Evolutionary conservation across 2,329 filamentous ascomycete genomes (phyloP).

Genomic region (Bipolaris zeicola): DNA sequence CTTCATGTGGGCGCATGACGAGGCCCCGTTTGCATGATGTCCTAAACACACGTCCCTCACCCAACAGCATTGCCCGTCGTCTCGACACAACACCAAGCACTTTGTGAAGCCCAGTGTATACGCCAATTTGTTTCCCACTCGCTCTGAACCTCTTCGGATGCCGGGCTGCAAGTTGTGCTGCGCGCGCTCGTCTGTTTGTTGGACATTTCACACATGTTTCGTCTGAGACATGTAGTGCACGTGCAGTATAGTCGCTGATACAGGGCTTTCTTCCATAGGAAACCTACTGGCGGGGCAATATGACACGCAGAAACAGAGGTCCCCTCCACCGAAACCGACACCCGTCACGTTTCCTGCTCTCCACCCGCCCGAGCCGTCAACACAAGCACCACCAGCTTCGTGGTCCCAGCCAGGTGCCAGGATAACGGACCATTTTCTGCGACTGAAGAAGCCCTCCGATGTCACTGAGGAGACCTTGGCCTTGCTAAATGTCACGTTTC

Average conservation of each 20-base stretch:
- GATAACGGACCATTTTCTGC: constrained; percentile 52
- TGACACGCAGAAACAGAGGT: constrained; percentile 49
- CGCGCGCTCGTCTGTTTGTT: constrained; percentile 19
- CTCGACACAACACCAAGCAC: not conserved
- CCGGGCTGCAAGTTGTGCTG: not conserved
- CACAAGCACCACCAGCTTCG: constrained; percentile 29
- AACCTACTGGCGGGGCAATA: constrained; percentile 48
- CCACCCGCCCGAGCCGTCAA: constrained; percentile 43
- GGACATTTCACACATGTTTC: constrained; percentile 37
- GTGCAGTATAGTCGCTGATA: constrained; percentile 38
- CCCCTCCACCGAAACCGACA: constrained; percentile 56
- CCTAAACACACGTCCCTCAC: not conserved
- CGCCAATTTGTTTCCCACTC: not conserved
- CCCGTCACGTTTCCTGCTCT: constrained; percentile 60
- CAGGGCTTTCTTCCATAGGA: constrained; percentile 32
- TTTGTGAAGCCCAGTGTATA: not conserved
- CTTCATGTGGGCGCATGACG: constrained; percentile 3
- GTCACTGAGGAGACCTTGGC: constrained; percentile 48
- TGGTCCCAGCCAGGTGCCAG: constrained; percentile 49
- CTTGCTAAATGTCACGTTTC: constrained; percentile 52
- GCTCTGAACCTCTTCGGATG: not conserved
- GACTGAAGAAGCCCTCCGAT: constrained; percentile 50
- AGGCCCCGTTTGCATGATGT: constrained; percentile 3
- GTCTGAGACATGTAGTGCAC: constrained; percentile 30
- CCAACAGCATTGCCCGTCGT: constrained; percentile 1